Evolutionary conservation across 768 basidiomycete species (phyloP), one percentile per base, ranked within the genome.

Genomic region (Tubosaeta brunneosetosa): DNA sequence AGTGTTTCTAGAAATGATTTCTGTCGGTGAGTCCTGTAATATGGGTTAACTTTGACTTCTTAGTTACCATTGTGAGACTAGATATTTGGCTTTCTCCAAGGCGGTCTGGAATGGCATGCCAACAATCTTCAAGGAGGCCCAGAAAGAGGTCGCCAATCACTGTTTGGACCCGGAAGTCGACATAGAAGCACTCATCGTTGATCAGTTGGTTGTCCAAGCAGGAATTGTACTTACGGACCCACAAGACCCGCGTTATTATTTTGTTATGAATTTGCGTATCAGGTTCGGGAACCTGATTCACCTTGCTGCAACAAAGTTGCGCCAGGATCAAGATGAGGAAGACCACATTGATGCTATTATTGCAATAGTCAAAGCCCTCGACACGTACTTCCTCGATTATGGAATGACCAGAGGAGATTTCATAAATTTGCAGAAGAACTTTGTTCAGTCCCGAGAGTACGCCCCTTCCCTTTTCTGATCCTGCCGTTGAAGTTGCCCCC

Each of bases 321-420:
- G 82, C 34, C 77, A 79, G 59, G 77, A 79, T 40, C 79, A 75
- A 12, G 80, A 78, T 41, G 82, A 80, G 32, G 90, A 91, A 66
- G 89, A 92, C 64, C 88, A 91, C 55, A 87, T 91, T 41, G 94
- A 98, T 66, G 87, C 90, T 5, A 82, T 95, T 31, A 78, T 90
- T 32, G 75, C 75, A 34, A 80, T 91, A 16, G 79, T 83, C 22
- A 83, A 82, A 57, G 85, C 84, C 4, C 84, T 91, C 41, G 90
- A 91, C 57, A 80, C 83, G 2, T 89, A 81, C 61, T 72, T 92
- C 60, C 73, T 91, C 44, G 82, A 82, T 47, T 89, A 89, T 67
- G 88, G 80, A 13, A 72, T 87, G 64, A 80, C 71, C 43, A 71
- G 82, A 61, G 69, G 69, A 47, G 78, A 81, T 48, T 88, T 82